Base-by-base conservation (phyloP, 2,329 filamentous ascomycete genomes). In the Fonsecaea erecta region DNA sequence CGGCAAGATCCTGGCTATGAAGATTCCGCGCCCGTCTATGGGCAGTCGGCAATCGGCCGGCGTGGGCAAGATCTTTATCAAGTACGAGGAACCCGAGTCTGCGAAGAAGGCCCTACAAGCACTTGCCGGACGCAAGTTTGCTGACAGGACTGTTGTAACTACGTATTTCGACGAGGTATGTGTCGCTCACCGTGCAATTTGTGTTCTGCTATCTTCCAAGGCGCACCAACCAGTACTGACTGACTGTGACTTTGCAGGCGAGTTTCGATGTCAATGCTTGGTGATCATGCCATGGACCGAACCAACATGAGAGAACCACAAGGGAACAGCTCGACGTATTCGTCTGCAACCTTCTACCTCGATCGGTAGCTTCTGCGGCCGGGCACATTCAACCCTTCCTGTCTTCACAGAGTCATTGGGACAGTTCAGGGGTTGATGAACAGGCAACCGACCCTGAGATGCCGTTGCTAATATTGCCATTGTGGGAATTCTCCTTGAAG, bases 11-110 rank as follows among this genome's bases (percentile, higher is more conserved):
- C 70, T 93, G 48, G 91, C 93, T n/a, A 82, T 98, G 78, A 99
- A 99, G 82, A 89, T 99, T 64, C 95, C 95, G 3, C 87, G 95
- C 65, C 94, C 95, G 1, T 88, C 86, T 24, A 91, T 91, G 72
- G 92, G 91, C 55, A 91, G 88, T 77, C 88, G 93, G 72, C 90
- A 95, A 75, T 91, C 90, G 24, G 86, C 92, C 32, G 95, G 95
- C 53, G 93, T 99, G 24, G 95, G 95, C 76, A 99, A 98, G 84
- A 98, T 99, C 71, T 99, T 90, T 76, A 89, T 99, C 81, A 98
- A 97, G 77, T 99, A 92, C 75, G 91, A 95, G 70, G 86, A 83
- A 2, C 81, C 86, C 1, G 92, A 93, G 57, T 87, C 89, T 8
- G 91, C 94, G 21, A 89, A 90, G 68, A 93, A 91, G 74, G 96